Evolutionary conservation across 2,329 filamentous ascomycete genomes (phyloP), one percentile per base, ranked within the genome.

Genomic region (Cladosporium velox): DNA sequence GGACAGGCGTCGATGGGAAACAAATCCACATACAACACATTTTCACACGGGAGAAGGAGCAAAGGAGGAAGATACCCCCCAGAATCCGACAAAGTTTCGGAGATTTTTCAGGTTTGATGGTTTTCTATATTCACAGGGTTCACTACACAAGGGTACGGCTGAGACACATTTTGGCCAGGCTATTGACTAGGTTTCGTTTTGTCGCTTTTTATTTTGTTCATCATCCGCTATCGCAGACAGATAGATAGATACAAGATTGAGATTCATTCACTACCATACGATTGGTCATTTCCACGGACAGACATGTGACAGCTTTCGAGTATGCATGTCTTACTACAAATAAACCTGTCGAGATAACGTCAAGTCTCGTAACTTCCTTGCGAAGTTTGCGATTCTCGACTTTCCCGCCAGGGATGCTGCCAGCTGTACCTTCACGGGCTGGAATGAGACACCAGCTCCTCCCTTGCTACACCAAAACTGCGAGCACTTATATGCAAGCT

Each of bases 51-150:
- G 14, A 58, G 30, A 58, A 41, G 55, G 55, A 58, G 55, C 34
- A 58, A 57, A 58, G 49, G 54, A 58, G 34, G 34, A 58, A 58
- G 55, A 58, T 58, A 58, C 55, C 55, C 55, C 55, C 32, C 21
- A 58, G 24, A 58, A 18, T 34, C 55, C 32, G 55, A 58, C 28
- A 21, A 24, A 55, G n/a, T 4, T 21, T 58, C 55, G 32, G 55
- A 38, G 55, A 38, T 28, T 41, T n/a, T 58, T 26, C 32, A 38
- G 21, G 32, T 58, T 58, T 41, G 52, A 55, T 58, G 55, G 34
- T 35, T 35, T 57, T 28, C n/a, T 58, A 35, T 26, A 24, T 38
- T 34, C 55, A 41, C 34, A 58, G 32, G 54, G n/a, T 35, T 21
- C 47, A 38, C 21, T 35, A 15, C 34, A 35, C 38, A 58, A 26